Conservation (phyloP, 768 basidiomycete species). For the Hydnomerulius pinastri region DNA sequence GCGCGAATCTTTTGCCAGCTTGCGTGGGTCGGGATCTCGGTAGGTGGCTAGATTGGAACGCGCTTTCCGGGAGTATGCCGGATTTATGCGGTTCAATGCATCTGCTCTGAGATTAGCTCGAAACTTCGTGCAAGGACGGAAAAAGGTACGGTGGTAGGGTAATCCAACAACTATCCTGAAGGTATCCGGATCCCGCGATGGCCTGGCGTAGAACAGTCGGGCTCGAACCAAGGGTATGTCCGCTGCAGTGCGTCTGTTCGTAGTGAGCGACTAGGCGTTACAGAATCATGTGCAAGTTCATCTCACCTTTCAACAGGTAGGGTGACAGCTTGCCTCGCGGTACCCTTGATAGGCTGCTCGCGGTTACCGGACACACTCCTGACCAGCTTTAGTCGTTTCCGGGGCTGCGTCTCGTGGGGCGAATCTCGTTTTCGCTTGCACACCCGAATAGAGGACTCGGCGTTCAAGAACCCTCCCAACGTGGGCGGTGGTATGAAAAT, state of each 20-base stretch:
- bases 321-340: constrained; percentile 3
- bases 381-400: constrained; percentile 30
- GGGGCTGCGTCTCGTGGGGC: constrained; percentile 15
- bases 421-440: constrained; percentile 26
- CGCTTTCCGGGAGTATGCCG: constrained; percentile 40
- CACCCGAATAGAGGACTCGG: constrained; percentile 1
- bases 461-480: constrained; percentile 11
- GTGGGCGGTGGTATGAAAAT: constrained; percentile 40
- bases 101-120: constrained; percentile 44
- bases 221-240: constrained; percentile 55
- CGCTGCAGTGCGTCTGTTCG: constrained; percentile 44
- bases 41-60: constrained; percentile 29
- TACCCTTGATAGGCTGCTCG: constrained; percentile 5
- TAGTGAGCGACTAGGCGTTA: constrained; percentile 6
- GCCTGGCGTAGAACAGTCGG: constrained; percentile 69
- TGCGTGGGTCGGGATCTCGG: constrained; percentile 46
- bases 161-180: constrained; percentile 61
- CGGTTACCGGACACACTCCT: not conserved
- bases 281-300: not conserved
- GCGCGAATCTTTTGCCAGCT: constrained; percentile 52
- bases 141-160: constrained; percentile 60
- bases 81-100: constrained; percentile 58
- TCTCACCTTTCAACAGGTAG: constrained; percentile 25
- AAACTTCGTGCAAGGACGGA: not conserved
- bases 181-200: constrained; percentile 51